Conservation (phyloP, 2,329 filamentous ascomycete species). For the Teratosphaeria gauchensis region DNA sequence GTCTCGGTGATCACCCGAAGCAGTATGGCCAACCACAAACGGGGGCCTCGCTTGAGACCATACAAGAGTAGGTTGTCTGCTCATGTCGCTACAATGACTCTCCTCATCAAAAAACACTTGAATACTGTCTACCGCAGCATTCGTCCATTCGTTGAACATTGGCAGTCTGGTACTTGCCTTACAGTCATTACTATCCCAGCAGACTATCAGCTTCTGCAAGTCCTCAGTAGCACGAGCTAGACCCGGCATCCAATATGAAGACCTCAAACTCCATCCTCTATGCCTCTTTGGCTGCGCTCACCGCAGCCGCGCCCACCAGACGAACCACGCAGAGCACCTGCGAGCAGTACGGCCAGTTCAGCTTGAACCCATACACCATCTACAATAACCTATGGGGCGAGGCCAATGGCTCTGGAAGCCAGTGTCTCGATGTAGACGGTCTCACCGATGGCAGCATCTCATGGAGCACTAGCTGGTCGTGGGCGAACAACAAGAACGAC, state of each 20-base stretch:
- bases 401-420: constrained; percentile 31
- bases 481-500: constrained; percentile 19
- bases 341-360: background rate
- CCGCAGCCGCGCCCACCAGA: background rate
- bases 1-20: background rate
- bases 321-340: background rate
- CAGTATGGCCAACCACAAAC: background rate
- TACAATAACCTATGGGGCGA: constrained; percentile 38
- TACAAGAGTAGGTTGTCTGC: background rate
- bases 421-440: constrained; percentile 37
- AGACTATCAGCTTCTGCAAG: background rate
- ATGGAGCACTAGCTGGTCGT: constrained; percentile 35
- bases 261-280: background rate
- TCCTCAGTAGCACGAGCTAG: background rate
- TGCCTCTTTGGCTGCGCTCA: background rate
- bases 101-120: background rate
- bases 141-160: background rate
- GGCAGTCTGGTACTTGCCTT: background rate
- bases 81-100: background rate
- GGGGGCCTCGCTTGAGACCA: background rate
- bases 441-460: constrained; percentile 28
- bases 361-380: constrained; percentile 21
- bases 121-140: background rate
- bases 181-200: background rate
- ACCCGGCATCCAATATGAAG: background rate